Base-by-base conservation (phyloP, 106 monocot genomes). In the Platanthera zijinensis region DNA sequence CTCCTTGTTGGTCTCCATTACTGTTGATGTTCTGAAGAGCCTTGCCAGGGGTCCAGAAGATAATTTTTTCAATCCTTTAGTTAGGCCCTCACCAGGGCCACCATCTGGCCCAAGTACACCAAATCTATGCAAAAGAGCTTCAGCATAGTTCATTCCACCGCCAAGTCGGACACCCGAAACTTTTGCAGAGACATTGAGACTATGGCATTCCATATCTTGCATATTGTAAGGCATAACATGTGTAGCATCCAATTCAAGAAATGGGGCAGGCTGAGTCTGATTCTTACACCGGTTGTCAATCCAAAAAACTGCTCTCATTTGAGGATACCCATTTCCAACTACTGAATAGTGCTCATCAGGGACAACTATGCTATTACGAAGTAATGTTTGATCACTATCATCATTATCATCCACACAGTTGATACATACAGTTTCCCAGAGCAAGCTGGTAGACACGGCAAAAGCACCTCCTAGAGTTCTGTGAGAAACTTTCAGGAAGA, bases 261-360 rank as follows among this genome's bases (percentile, higher is more conserved):
- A 94, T 48, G 89, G 87, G 71, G 62, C 76, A 52, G 78, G 22
- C 39, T 82, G 80, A 67, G 51, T 10, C 22, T 74, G 79, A 54
- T 78, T 32, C 1, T 79, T 80, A 14, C 48, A 83, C 73, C 54
- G 39, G 51, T 81, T 85, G 52, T 94, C 86, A 80, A 90, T 86
- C 97, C 97, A 99, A 84, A 94, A 87, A 51, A 99, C 94, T 47
- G 94, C 62, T 85, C 88, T 89, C 97, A 99, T 99, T 76, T 89
- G 86, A 25, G 81, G 82, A 82, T 50, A 66, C 46, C 84, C 81
- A 81, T 81, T 81, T 50, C 49, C 79, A 59, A 70, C 70, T 19
- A 57, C 79, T 70, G 53, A 25, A 14, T 70, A 74, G 57, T 75
- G 81, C 72, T 75, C 74, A 72, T 11, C 48, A 74, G 77, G 19